Base-by-base conservation (phyloP, 495 filamentous ascomycete species). In the Wilcoxina mikolae region DNA sequence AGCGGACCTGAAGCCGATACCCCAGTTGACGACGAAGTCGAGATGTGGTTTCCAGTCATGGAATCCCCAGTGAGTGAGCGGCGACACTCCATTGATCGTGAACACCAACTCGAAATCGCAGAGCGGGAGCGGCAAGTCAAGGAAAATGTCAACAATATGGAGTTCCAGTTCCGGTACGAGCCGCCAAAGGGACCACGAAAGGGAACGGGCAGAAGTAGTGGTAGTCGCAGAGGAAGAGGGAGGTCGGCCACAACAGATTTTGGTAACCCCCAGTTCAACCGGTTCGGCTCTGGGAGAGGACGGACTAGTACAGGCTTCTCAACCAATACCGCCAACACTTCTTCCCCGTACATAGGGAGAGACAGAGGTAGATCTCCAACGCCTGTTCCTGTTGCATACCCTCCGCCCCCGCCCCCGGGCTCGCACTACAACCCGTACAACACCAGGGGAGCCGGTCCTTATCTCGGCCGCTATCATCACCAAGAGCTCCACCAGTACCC, bases 151-250 rank as follows among this genome's bases (percentile, higher is more conserved):
- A 50, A 28, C 18, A 18, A 28, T 9, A 10, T 53, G n/a, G 24
- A 50, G 3, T 60, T 65, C 20, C 45, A 23, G 20, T 60, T 57
- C 25, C 57, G 60, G 4, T 64, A 64, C 41, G 54, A 51, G 12
- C 60, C 61, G 26, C 57, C 59, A 4, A 41, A 25, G 17, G 33
- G 59, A 4, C 53, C 39, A 9, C 58, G 29, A 4, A 58, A 44
- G 5, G 31, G 44, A 15, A 51, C 11, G 47, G 22, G 23, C 26
- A 9, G 3, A 18, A 22, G 12, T 27, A 27, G 24, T n/a, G n/a
- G 28, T 41, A 31, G 17, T 17, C 15, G 23, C 27, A 23, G 31
- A 20, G 50, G 31, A n/a, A 22, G 28, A 25, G 29, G 18, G 11
- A 38, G 28, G 29, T 38, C 50, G 22, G 38, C 20, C 15, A 50